Conservation (phyloP, 1,139 yeast species). For the Taphrina communis region DNA sequence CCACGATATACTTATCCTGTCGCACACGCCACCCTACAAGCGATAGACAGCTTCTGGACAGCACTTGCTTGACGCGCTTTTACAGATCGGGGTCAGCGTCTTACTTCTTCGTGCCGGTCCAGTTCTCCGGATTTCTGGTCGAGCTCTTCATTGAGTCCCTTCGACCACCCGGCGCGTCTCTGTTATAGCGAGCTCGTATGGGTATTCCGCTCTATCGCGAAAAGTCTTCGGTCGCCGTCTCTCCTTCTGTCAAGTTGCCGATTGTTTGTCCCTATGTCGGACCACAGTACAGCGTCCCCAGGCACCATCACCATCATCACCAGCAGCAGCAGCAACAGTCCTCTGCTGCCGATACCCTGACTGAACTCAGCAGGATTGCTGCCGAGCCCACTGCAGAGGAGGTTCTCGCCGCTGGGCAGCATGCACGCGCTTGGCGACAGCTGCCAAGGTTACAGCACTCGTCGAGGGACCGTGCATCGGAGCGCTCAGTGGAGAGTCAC, state of each 20-base stretch:
- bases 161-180: constrained; percentile 10
- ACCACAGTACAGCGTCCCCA: background rate
- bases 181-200: background rate
- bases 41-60: background rate
- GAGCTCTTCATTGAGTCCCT: constrained; percentile 32
- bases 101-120: too few species aligned
- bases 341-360: background rate
- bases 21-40: background rate
- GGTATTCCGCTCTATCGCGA: constrained; percentile 32
- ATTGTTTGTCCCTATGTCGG: constrained; percentile 19
- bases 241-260: constrained; percentile 17
- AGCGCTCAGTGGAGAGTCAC: constrained; percentile 21
- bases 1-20: too few species aligned
- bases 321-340: background rate
- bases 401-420: background rate
- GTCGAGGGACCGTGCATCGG: background rate
- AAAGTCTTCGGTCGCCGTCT: background rate
- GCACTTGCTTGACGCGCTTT: too few species aligned
- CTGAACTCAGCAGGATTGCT: constrained; percentile 14
- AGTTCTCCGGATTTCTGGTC: background rate
- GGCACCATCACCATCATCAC: constrained; percentile 9
- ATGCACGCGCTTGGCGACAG: constrained; percentile 12
- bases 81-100: too few species aligned
- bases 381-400: constrained; percentile 5
- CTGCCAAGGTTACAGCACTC: constrained; percentile 11